These are phyloP conservation scores for Colletotrichum higginsianum DNA, from an alignment of 2,329 filamentous ascomycete species.

Conservation along the genomic window DNA sequence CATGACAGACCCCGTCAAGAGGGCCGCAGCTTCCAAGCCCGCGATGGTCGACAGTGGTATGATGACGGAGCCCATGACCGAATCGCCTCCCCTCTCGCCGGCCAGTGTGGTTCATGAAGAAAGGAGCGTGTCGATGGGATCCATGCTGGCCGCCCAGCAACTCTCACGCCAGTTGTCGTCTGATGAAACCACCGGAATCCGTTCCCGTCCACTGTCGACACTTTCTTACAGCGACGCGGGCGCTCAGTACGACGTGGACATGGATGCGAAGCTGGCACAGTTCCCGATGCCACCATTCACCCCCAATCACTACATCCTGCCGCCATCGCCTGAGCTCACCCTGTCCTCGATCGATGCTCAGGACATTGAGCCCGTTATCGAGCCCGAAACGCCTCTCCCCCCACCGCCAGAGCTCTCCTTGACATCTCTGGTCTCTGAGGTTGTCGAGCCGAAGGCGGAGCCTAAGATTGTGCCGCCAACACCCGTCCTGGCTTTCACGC, in stretches of 20 bases:
- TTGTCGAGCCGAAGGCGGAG: constrained; percentile 53
- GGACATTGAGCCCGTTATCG: constrained; percentile 59
- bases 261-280: constrained; percentile 67
- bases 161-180: constrained; percentile 44
- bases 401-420: constrained; percentile 53
- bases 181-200: constrained; percentile 45
- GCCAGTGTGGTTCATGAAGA: constrained; percentile 49
- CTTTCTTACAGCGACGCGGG: constrained; percentile 68
- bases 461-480: constrained; percentile 42
- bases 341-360: constrained; percentile 63
- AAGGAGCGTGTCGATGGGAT: constrained; percentile 55
- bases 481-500: constrained; percentile 54
- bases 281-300: constrained; percentile 69
- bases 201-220: constrained; percentile 61
- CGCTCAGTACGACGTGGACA: constrained; percentile 65
- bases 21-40: constrained; percentile 32
- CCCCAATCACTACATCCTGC: constrained; percentile 50
- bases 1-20: constrained; percentile 72
- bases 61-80: constrained; percentile 59
- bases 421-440: constrained; percentile 51
- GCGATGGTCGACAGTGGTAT: constrained; percentile 60
- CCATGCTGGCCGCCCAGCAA: constrained; percentile 51
- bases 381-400: constrained; percentile 50
- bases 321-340: constrained; percentile 54
- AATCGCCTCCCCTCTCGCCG: constrained; percentile 40